Base-by-base conservation (phyloP, 106 monocot species). In the Platanthera zijinensis region DNA sequence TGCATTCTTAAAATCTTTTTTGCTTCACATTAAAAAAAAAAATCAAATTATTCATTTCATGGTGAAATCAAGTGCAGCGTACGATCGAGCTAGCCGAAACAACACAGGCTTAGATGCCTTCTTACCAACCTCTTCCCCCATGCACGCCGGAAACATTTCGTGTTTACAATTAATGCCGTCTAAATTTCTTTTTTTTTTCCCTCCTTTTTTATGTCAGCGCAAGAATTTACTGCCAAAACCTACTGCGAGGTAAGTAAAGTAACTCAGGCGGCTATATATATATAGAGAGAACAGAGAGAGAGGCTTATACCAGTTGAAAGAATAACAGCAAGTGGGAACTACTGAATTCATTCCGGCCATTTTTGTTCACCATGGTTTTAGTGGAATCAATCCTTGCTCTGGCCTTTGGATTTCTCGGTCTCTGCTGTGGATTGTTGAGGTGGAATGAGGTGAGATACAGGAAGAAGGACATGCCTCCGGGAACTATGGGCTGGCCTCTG, bases 401-500 rank as follows among this genome's bases (percentile, higher is more conserved):
- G 59, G 64, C 67, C 11, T 21, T 89, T 72, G 82, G 64, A 0
- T 79, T 90, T 57, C 61, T 92, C 7, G 69, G 82, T 48, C 19
- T 75, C 8, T 85, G 87, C 78, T 78, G 72, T 80, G 69, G 61
- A 12, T 51, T 92, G 76, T 69, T 89, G 88, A 90, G 81, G 61
- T 93, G 93, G 90, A 96, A 96, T 78, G 93, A 93, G 53, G 50
- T 96, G 77, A 86, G 85, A 74, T 93, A 96, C 72, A 82, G 90
- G 81, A 87, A 82, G 85, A 87, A 90, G 78, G 85, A 90, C 0
- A 76, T 96, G 50, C 96, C 96, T 52, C 96, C 96, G 22, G 96
- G 96, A 68, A 96, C 96, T 11, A 96, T 96, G 96, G 96, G 96
- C 0, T 96, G 96, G 96, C 96, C 96, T 54, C 50, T 96, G 18